phyloP scores from a whole-genome alignment of 305 asterid genomes.

The Fraxinus greggii region DNA sequence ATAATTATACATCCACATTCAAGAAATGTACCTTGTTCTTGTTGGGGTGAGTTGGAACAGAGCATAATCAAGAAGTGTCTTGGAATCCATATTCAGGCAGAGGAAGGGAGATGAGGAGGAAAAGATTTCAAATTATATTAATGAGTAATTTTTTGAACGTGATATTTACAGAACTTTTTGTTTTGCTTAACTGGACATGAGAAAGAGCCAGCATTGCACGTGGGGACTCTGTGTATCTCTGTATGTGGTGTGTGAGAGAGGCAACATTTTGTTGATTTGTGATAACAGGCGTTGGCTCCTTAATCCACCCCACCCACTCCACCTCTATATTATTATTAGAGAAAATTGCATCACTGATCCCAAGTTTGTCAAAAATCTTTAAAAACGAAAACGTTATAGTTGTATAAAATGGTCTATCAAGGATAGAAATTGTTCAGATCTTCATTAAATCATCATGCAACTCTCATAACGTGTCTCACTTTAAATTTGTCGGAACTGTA shows the following conservation, averaged over 20 bases:
- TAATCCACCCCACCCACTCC: conserved; percentile 32
- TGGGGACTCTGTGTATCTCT: conserved; percentile 38
- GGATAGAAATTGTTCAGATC: not conserved
- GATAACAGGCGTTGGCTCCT: conserved; percentile 28
- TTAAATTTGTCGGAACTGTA: not conserved
- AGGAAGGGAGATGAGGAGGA: conserved; percentile 11
- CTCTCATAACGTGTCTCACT: not conserved
- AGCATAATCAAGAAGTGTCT: conserved; percentile 65
- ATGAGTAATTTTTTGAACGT: conserved; percentile 32
- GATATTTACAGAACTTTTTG: conserved; percentile 33
- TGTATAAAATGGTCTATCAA: not conserved
- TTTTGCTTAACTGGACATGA: conserved; percentile 56
- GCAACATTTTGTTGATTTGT: conserved; percentile 24
- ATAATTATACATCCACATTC: conserved; percentile 1
- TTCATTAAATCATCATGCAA: not conserved
- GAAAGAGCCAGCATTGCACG: conserved; percentile 68
- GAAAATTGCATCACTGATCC: not conserved
- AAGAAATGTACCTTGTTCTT: conserved; percentile 60
- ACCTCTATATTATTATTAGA: conserved; percentile 33
- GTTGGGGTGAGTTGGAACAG: conserved; percentile 84
- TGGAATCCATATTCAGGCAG: conserved; percentile 50
- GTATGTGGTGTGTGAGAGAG: conserved; percentile 17
- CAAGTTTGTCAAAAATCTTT: not conserved
- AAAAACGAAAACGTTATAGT: not conserved
- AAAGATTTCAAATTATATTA: conserved; percentile 14